phyloP scores from a whole-genome alignment of 768 basidiomycete species.

The Russula lepida region DNA sequence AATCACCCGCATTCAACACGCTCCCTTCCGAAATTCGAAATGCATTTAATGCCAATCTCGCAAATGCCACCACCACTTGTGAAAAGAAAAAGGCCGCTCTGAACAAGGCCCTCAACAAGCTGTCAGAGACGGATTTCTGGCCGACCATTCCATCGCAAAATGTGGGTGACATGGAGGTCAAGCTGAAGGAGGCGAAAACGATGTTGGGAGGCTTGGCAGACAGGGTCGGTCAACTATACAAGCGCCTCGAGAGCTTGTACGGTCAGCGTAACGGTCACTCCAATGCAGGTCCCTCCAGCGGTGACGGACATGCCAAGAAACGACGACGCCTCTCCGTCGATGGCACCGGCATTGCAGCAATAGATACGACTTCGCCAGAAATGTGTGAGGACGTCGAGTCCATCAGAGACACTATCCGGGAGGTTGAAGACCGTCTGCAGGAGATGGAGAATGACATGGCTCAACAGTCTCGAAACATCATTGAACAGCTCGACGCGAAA shows the following conservation, averaged over 20 bases:
- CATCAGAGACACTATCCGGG: constrained; percentile 10
- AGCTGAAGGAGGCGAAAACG: constrained; percentile 25
- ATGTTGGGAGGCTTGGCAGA: constrained; percentile 28
- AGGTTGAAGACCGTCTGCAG: constrained; percentile 13
- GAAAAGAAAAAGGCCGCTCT: constrained; percentile 30
- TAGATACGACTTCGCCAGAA: background rate
- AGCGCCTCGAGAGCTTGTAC: constrained; percentile 7
- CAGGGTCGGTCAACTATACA: constrained; percentile 18
- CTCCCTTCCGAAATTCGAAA: constrained; percentile 25
- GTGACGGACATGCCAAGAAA: constrained; percentile 3
- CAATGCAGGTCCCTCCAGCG: background rate
- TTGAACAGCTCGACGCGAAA: constrained; percentile 13
- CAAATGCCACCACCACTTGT: constrained; percentile 22
- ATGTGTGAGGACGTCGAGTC: constrained; percentile 11
- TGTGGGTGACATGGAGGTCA: constrained; percentile 20
- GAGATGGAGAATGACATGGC: constrained; percentile 19
- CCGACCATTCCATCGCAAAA: constrained; percentile 29
- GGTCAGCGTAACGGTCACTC: background rate
- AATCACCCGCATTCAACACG: constrained; percentile 22
- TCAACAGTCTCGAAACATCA: constrained; percentile 10
- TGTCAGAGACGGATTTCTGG: constrained; percentile 35
- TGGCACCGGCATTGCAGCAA: background rate
- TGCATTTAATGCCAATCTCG: constrained; percentile 24
- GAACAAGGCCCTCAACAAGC: constrained; percentile 25
- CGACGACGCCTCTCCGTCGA: constrained; percentile 5